Conservation (phyloP, 1,284 basidiomycete species). For the Fistulinella cinereoalba region DNA sequence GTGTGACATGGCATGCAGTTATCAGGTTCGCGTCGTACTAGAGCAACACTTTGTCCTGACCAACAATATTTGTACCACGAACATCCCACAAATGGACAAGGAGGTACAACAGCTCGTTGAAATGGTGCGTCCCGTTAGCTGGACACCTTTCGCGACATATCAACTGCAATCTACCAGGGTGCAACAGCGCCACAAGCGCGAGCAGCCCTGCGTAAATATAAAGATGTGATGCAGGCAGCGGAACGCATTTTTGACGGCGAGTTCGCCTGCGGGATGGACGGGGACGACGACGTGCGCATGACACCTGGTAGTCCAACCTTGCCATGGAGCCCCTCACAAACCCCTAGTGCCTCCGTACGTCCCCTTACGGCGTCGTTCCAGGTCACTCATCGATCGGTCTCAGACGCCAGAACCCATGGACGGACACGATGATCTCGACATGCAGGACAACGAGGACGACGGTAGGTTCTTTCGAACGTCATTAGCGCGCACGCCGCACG, state of each 20-base stretch:
- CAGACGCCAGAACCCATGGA: conserved; percentile 57
- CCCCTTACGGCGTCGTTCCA: background rate
- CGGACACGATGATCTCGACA: conserved; percentile 40
- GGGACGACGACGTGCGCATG: conserved; percentile 38
- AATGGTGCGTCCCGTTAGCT: conserved; percentile 43
- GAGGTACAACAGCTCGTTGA: conserved; percentile 52
- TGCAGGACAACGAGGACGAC: conserved; percentile 55
- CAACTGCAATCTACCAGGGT: conserved; percentile 49
- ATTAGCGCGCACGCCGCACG: background rate
- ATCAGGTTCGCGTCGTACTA: conserved; percentile 20
- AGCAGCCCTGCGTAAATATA: conserved; percentile 73
- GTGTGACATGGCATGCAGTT: conserved; percentile 20
- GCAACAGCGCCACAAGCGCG: conserved; percentile 73
- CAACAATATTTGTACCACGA: too few species aligned
- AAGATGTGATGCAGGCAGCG: conserved; percentile 88
- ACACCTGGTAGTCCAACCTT: conserved; percentile 15
- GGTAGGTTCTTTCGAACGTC: conserved; percentile 34
- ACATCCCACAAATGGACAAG: conserved; percentile 36
- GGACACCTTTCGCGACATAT: background rate
- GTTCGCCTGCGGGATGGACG: conserved; percentile 68
- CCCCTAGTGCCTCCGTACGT: conserved; percentile 31
- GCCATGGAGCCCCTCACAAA: conserved; percentile 26
- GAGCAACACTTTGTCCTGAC: conserved; percentile 18
- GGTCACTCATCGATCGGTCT: conserved; percentile 7
- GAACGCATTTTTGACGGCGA: conserved; percentile 80